These are phyloP conservation scores for Zygoascus biomembranicola DNA, from an alignment of 805 yeast species.

Conservation along the genomic window DNA sequence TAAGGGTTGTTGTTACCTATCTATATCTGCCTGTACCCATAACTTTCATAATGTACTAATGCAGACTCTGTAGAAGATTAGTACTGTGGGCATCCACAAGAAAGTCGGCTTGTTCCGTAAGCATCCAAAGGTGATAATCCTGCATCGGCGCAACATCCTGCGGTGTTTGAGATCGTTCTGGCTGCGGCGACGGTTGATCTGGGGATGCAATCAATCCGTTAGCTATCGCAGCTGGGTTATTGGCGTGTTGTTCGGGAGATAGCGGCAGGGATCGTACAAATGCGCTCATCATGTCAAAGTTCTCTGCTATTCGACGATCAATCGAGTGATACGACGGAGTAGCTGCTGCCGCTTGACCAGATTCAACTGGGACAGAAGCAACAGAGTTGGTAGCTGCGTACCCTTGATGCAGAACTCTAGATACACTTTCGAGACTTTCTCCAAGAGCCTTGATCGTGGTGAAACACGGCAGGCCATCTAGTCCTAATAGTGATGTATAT, in stretches of 20 bases:
- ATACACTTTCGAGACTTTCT: conserved; percentile 9
- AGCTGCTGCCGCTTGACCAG: background rate
- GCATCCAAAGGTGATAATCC: background rate
- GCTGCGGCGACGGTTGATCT: background rate
- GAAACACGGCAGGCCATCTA: conserved; percentile 12
- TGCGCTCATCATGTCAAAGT: background rate
- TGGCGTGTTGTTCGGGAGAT: background rate
- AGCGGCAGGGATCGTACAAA: background rate
- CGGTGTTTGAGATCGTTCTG: background rate
- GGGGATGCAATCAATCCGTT: background rate
- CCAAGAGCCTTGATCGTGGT: conserved; percentile 12
- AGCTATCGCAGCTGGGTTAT: background rate
- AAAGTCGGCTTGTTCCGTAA: conserved; percentile 3
- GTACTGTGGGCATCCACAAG: conserved; percentile 14
- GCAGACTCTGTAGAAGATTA: conserved; percentile 6
- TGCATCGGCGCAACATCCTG: background rate
- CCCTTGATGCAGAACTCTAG: background rate
- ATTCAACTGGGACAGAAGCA: background rate
- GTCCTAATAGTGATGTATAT: background rate
- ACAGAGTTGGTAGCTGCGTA: background rate
- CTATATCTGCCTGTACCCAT: background rate
- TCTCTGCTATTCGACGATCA: background rate
- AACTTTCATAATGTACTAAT: background rate
- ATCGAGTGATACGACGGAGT: background rate
- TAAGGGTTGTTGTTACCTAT: background rate